These are phyloP conservation scores for Nicotiana tabacum DNA, from an alignment of 257 asterid genomes.

Conservation along the genomic window DNA sequence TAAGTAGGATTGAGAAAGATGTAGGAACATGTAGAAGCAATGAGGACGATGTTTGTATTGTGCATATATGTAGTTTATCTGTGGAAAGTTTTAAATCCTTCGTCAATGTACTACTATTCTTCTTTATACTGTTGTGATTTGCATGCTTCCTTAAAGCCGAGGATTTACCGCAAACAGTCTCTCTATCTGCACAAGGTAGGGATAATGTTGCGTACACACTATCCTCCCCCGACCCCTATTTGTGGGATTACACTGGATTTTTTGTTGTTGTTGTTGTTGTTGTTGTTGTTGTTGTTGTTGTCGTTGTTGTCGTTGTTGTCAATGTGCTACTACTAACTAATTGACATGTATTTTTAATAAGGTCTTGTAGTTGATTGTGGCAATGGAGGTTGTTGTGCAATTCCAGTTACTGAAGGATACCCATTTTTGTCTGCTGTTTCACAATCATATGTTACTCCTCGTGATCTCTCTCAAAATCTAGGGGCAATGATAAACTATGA, in stretches of 20 bases:
- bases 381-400: background rate
- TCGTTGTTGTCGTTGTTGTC: too few species aligned
- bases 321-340: background rate
- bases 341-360: background rate
- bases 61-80: background rate
- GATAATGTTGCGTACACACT: too few species aligned
- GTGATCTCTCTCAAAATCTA: background rate
- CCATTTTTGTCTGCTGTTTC: background rate
- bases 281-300: too few species aligned
- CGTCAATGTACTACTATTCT: too few species aligned
- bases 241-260: too few species aligned
- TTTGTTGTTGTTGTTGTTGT: too few species aligned
- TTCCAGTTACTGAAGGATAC: background rate
- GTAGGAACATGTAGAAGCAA: background rate
- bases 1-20: background rate
- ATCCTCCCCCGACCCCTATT: too few species aligned
- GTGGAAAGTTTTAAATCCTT: background rate
- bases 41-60: background rate
- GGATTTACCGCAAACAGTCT: too few species aligned
- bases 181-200: too few species aligned
- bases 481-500: background rate
- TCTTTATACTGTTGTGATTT: too few species aligned
- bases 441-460: background rate
- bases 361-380: background rate
- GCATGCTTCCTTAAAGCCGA: too few species aligned